A percentile compares a stretch with the other conserved stretches of the same genome.
Evolutionary conservation across 2,329 filamentous ascomycete genomes (phyloP).

Genomic region (Diaporthe ampelina): DNA sequence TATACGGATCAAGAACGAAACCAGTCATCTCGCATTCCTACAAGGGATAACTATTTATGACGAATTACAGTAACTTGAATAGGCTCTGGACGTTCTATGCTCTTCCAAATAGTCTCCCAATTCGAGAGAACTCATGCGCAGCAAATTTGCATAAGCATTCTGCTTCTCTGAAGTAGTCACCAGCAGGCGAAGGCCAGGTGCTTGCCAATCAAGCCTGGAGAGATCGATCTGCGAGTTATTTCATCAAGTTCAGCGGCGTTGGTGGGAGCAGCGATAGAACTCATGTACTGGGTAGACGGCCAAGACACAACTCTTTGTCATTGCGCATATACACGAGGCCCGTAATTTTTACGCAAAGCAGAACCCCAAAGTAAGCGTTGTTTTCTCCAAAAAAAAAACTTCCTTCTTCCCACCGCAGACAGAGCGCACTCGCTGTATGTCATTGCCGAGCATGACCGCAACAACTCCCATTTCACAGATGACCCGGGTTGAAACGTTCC

Average conservation of each 20-base stretch:
- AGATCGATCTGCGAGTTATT: neutral
- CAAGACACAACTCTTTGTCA: neutral
- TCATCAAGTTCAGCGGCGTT: neutral
- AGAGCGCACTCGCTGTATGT: neutral
- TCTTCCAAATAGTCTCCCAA: neutral
- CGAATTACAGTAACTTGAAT: neutral
- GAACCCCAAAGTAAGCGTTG: neutral
- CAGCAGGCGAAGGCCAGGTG: too few relatives aligned
- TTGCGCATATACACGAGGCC: neutral
- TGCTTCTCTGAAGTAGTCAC: neutral
- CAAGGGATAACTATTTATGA: neutral
- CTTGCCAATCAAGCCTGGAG: too few relatives aligned
- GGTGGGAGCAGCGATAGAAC: neutral
- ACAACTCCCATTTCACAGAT: neutral
- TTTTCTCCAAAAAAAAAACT: neutral
- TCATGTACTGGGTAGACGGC: too few relatives aligned
- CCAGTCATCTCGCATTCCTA: too few relatives aligned
- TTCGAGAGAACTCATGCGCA: neutral
- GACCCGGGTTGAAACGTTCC: conserved; percentile 14
- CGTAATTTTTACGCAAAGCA: neutral
- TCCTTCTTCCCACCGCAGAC: neutral
- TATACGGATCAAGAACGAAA: too few relatives aligned
- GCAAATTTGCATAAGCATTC: neutral
- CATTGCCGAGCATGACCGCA: neutral
- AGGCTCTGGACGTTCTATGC: neutral